Conservation (phyloP, 176 grass and related monocot species). For the Otatea glauca region DNA sequence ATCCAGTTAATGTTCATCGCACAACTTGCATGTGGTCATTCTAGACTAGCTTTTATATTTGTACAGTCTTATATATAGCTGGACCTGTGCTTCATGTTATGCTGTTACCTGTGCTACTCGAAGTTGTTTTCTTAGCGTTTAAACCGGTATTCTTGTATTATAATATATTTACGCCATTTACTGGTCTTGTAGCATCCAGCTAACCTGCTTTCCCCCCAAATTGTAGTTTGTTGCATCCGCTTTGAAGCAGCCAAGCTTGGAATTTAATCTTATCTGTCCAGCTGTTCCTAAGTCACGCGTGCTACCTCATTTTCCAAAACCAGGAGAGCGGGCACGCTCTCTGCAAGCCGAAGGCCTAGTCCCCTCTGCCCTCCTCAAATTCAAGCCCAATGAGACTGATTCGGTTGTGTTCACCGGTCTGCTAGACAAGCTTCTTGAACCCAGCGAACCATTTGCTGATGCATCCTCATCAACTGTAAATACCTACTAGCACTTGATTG, state of each 20-base stretch:
- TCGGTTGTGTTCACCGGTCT: slow-evolving; percentile 68
- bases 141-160: background rate
- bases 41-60: background rate
- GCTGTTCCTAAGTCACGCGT: slow-evolving; percentile 58
- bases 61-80: background rate
- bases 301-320: slow-evolving; percentile 54
- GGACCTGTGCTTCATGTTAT: background rate
- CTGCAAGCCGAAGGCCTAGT: slow-evolving; percentile 80
- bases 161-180: slow-evolving; percentile 3
- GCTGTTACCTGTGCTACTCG: background rate
- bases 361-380: slow-evolving; percentile 78
- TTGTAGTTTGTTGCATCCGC: slow-evolving; percentile 72
- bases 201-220: slow-evolving; percentile 14
- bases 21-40: background rate
- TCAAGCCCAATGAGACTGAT: slow-evolving; percentile 77
- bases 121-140: background rate
- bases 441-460: slow-evolving; percentile 62
- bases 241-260: slow-evolving; percentile 79
- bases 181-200: slow-evolving; percentile 11
- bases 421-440: slow-evolving; percentile 63
- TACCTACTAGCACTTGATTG: background rate
- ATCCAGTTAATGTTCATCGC: background rate
- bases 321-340: slow-evolving; percentile 56
- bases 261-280: slow-evolving; percentile 76
- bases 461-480: slow-evolving; percentile 23